Percentiles rank a stretch among this genome's conserved stretches.
These are phyloP conservation scores for Trichocladium antarcticum DNA, from an alignment of 495 filamentous ascomycete species.

Conservation along the genomic window DNA sequence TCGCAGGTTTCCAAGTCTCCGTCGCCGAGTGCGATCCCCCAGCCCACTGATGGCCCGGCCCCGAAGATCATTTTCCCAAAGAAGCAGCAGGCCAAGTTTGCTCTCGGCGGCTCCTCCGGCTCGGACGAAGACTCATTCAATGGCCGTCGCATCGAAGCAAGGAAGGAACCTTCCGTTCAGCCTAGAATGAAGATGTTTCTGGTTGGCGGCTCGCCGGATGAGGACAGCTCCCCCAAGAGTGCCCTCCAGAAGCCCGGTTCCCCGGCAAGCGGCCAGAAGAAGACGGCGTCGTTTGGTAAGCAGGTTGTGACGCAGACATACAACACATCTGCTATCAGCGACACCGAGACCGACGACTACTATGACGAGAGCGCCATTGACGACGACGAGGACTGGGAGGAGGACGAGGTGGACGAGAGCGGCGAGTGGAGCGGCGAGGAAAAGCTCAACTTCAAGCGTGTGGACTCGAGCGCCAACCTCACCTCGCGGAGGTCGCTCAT, in stretches of 20 bases:
- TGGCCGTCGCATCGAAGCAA: constrained; percentile 36
- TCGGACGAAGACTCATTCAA: constrained; percentile 36
- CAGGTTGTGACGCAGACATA: constrained; percentile 57
- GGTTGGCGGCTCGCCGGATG: constrained; percentile 73
- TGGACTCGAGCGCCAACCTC: constrained; percentile 79
- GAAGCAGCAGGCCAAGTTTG: constrained; percentile 44
- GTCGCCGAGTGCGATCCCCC: constrained; percentile 30
- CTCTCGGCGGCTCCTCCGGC: constrained; percentile 44
- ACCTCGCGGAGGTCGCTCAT: constrained; percentile 79
- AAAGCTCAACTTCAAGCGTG: constrained; percentile 69
- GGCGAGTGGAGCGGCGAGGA: constrained; percentile 72
- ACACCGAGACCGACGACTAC: constrained; percentile 50
- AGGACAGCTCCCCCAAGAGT: constrained; percentile 62
- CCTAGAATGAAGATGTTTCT: constrained; percentile 65
- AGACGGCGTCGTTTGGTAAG: constrained; percentile 76
- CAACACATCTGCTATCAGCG: constrained; percentile 48
- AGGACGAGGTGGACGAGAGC: constrained; percentile 88
- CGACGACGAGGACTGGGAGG: constrained; percentile 77
- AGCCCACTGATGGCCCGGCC: constrained; percentile 35
- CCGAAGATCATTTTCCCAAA: constrained; percentile 38
- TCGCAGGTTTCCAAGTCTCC: constrained; percentile 20
- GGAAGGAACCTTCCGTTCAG: constrained; percentile 39
- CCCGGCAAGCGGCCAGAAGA: constrained; percentile 48
- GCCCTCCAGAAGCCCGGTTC: constrained; percentile 35
- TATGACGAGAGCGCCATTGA: constrained; percentile 75